These are phyloP conservation scores for Verticillium albo-atrum DNA, from an alignment of 2,329 filamentous ascomycete species.

Conservation along the genomic window DNA sequence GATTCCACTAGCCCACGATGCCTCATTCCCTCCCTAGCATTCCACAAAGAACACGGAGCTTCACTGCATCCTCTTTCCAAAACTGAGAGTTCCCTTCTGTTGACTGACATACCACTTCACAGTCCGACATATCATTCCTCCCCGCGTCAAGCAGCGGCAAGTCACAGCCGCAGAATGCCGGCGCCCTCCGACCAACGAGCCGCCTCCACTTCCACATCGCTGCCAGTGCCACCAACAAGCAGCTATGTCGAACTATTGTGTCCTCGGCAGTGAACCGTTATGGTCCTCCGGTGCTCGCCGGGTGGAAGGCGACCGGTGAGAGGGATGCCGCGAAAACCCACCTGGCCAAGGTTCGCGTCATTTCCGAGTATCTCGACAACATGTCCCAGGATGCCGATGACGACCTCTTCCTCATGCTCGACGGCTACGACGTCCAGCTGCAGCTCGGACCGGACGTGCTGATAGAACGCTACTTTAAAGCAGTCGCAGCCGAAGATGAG, in stretches of 20 bases:
- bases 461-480: slow-evolving; percentile 55
- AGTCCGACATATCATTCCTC: background rate
- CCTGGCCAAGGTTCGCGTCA: slow-evolving; percentile 32
- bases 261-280: slow-evolving; percentile 32
- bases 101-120: background rate
- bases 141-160: background rate
- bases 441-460: slow-evolving; percentile 61
- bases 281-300: slow-evolving; percentile 31
- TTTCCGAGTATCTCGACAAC: slow-evolving; percentile 27
- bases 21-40: background rate
- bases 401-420: slow-evolving; percentile 60
- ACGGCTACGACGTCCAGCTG: slow-evolving; percentile 61
- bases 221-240: slow-evolving; percentile 28
- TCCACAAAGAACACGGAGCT: background rate
- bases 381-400: slow-evolving; percentile 31
- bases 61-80: background rate
- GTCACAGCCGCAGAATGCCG: background rate
- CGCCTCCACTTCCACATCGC: slow-evolving; percentile 32
- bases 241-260: slow-evolving; percentile 32
- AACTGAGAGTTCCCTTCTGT: background rate
- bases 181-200: background rate
- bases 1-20: too few relatives aligned
- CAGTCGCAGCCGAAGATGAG: slow-evolving; percentile 47
- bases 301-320: slow-evolving; percentile 29
- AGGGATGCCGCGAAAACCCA: slow-evolving; percentile 29